Evolutionary conservation across 805 yeast genomes (phyloP), one percentile per base, ranked within the genome.

Genomic region (Ogataea salicorniae): DNA sequence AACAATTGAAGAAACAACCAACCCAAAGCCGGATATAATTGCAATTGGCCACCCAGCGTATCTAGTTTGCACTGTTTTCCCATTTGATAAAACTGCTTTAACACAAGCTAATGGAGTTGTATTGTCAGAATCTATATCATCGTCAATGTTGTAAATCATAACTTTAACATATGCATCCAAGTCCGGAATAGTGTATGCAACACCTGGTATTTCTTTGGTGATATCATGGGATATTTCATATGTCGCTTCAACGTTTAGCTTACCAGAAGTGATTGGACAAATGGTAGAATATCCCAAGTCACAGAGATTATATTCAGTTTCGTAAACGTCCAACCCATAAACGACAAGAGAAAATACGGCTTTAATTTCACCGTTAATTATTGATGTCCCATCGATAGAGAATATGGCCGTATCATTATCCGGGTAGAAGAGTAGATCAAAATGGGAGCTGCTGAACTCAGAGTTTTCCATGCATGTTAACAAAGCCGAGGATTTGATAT

Each of bases 21-120:
- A 77, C 50, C 98, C 98, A 41, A 88, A 64, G 42, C 96, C 95
- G 3, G 97, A 80, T 39, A 94, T 77, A 20, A 89, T 91, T 4
- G 97, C 98, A 56, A 94, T 85, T 8, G 96, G 96, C 99, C 99
- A 92, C 5, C 95, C 79, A 4, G 94, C 96, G 56, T 84, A 90
- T 58, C 81, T 81, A 23, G 96, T 88, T 67, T 90, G 95, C 22
- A 94, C 99, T 1, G 98, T 91, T 61, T 87, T 90, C 48, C 94
- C 96, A 67, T 94, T 94, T 20, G 86, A 69, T 47, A 94, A 73
- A 15, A 80, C 74, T 0, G 97, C 97, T 62, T 86, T 88, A 14
- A 94, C 95, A 76, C 99, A 94, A 3, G 98, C 99, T 48, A 91
- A 71, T 4, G 83, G 76, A 8, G 68, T 65, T 18, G 57, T 44